phyloP scores from a whole-genome alignment of 805 yeast genomes.

The Jamesozyma spencerorum region DNA sequence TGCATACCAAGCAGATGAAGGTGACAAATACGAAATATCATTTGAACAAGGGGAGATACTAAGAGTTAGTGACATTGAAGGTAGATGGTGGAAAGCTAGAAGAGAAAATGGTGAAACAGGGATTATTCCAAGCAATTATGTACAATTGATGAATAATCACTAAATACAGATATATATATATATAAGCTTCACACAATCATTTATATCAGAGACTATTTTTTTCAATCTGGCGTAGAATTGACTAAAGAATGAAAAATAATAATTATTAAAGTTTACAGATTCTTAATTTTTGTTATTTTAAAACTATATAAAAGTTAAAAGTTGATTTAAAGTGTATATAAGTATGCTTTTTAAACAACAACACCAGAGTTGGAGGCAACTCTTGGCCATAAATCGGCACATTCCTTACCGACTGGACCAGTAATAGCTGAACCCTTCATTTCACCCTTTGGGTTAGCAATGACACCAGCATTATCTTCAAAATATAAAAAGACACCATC shows the following conservation, averaged over 20 bases:
- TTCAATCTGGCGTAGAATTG: too few relatives aligned
- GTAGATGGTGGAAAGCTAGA: constrained; percentile 98
- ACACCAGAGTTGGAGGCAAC: constrained; percentile 99
- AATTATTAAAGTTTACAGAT: neutral
- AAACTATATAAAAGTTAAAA: constrained; percentile 5
- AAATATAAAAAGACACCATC: constrained; percentile 99
- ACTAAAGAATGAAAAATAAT: neutral
- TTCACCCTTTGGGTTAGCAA: constrained; percentile 99
- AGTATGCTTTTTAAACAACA: constrained; percentile 62
- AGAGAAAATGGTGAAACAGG: constrained; percentile 87
- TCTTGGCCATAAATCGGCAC: constrained; percentile 99
- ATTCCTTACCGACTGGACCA: constrained; percentile 99
- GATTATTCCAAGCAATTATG: constrained; percentile 92
- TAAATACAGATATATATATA: constrained; percentile 7
- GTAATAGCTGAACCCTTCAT: constrained; percentile 99
- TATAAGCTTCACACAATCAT: constrained; percentile 1
- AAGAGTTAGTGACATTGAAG: constrained; percentile 85
- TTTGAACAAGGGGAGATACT: constrained; percentile 86
- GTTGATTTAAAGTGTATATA: too few relatives aligned
- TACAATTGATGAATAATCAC: constrained; percentile 48
- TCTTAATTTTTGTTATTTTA: constrained; percentile 4
- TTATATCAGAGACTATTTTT: neutral
- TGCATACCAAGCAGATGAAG: constrained; percentile 81
- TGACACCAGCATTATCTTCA: constrained; percentile 99
- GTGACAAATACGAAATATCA: constrained; percentile 85